Evolutionary conservation across 495 filamentous ascomycete species (phyloP), one percentile per base, ranked within the genome.

Genomic region (Thozetella sp.): DNA sequence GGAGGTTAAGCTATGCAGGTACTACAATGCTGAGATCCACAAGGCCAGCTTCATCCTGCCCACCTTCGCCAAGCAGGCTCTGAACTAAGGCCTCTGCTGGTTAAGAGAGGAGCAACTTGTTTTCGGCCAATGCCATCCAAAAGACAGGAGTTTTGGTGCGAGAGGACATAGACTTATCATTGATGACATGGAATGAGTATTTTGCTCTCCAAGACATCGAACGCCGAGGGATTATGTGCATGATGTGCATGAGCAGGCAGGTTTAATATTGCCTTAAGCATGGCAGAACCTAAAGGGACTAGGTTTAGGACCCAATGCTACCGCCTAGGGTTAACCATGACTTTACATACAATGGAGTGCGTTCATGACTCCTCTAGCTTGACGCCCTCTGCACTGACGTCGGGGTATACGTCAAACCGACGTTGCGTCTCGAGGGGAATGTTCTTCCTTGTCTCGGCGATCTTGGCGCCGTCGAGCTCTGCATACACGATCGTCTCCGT

Each of bases 11-110:
- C 79, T 92, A 53, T 97, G 90, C 88, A 81, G 86, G 71, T 99
- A 99, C 85, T 98, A 98, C 83, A 98, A 94, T 79, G 82, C 89
- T 67, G 89, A 92, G 68, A 94, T 98, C 74, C 96, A 99, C 80
- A 87, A 91, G 78, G 93, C 96, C 43, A 88, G 87, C 76, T 99
- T 97, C 75, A 78, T 97, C 55, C 80, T 99, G 71, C 95, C 95
- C 22, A 97, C 85, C 65, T 98, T 97, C 71, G 94, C 96, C 15
- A 83, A 90, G 67, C 83, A 89, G 80, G 93, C 90, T 56, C 77
- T 97, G 61, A 67, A 82, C 68, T 86, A 79, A 60, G 60, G 27
- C 37, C 25, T 15, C 22, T 20, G 20, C 17, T 25, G 34, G 13
- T 15, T 19, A 13, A 53, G 24, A 10, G 40, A n/a, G 2, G 48